These are phyloP conservation scores for Mitragyna speciosa DNA, from an alignment of 257 asterid genomes.

Conservation along the genomic window DNA sequence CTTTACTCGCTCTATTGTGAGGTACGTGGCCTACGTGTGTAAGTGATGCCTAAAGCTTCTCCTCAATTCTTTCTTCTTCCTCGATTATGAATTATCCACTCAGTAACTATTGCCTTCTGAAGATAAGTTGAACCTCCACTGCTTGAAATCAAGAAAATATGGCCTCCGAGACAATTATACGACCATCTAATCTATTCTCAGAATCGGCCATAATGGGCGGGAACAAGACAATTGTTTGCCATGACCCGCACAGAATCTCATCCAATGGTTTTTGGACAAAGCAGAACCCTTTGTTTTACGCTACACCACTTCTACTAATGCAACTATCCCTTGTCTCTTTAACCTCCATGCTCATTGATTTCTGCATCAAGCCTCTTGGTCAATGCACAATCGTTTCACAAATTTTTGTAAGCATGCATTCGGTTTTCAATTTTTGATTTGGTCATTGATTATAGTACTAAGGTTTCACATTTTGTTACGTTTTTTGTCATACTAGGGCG, in stretches of 20 bases:
- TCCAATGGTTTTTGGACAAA: conserved; percentile 44
- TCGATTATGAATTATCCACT: not conserved
- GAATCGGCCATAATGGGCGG: conserved; percentile 14
- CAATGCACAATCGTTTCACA: conserved; percentile 69
- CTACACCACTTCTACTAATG: conserved; percentile 59
- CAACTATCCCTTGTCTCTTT: conserved; percentile 58
- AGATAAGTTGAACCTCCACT: not conserved
- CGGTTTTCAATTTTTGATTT: not conserved
- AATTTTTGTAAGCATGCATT: conserved; percentile 47
- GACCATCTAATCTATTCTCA: not conserved
- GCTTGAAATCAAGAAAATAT: not conserved
- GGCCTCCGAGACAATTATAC: not conserved
- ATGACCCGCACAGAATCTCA: conserved; percentile 39
- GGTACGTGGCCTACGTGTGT: not conserved
- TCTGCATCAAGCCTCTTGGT: conserved; percentile 63
- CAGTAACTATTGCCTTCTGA: not conserved
- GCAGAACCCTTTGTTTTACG: conserved; percentile 47
- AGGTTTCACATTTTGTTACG: not conserved
- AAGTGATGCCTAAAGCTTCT: not conserved
- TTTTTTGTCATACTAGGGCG: conserved; percentile 47
- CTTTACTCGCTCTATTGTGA: not conserved
- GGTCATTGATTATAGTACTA: not conserved
- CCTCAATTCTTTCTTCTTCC: not conserved
- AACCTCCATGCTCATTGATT: conserved; percentile 45
- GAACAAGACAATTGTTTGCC: conserved; percentile 47